Conservation (phyloP, 1,284 basidiomycete genomes). For the Fistulinella staudtii region DNA sequence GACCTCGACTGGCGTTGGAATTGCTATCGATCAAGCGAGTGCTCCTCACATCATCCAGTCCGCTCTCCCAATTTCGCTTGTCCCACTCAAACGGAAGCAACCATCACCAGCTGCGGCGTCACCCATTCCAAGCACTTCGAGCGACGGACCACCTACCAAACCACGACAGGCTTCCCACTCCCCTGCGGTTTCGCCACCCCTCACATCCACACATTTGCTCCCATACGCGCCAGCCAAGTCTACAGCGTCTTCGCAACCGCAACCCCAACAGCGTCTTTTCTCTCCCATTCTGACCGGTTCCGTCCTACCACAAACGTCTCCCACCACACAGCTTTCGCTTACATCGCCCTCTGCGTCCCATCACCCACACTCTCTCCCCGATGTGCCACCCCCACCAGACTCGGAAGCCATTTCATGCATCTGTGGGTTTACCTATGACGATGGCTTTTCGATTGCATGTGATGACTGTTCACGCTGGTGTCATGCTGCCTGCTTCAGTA, state of each 20-base stretch:
- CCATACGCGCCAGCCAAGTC: constrained; percentile 11
- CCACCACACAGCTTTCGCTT: constrained; percentile 11
- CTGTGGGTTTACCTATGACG: constrained; percentile 73
- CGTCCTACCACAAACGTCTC: constrained; percentile 16
- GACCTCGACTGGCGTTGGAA: constrained; percentile 25
- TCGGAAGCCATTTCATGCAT: constrained; percentile 63
- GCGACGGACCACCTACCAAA: too few species aligned
- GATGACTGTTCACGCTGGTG: constrained; percentile 89
- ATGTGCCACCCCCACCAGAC: constrained; percentile 31
- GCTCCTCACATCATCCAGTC: constrained; percentile 19
- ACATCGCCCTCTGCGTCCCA: constrained; percentile 25
- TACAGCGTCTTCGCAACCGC: constrained; percentile 12
- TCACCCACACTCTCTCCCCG: constrained; percentile 13
- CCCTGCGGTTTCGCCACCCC: constrained; percentile 17
- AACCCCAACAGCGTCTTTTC: constrained; percentile 20
- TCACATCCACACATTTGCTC: constrained; percentile 5
- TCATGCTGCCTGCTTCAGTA: constrained; percentile 84
- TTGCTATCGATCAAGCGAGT: constrained; percentile 24
- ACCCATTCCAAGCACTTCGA: too few species aligned
- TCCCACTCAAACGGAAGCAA: constrained; percentile 43
- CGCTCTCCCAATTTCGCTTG: constrained; percentile 30
- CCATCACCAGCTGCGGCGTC: constrained; percentile 22
- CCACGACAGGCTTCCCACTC: constrained; percentile 17
- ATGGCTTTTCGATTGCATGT: constrained; percentile 91
- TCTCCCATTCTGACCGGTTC: constrained; percentile 16